Base-by-base conservation (phyloP, 176 grass and related monocot species). In the Echinochloa phyllopogon region DNA sequence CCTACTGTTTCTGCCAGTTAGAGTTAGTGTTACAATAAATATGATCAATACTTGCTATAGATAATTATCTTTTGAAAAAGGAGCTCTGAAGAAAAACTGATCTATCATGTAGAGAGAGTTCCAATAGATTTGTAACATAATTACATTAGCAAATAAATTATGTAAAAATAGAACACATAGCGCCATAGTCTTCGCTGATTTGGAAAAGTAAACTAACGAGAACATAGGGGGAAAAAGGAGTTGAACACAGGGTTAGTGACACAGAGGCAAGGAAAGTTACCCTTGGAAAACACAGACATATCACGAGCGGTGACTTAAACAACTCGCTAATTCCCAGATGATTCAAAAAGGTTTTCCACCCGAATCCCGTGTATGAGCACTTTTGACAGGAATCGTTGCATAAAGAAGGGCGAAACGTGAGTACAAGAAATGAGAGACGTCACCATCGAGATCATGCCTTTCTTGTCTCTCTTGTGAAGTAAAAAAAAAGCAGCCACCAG, bases 371-470 rank as follows among this genome's bases (percentile, higher is more conserved):
- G 77, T 90, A 56, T n/a, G 53, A 59, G 69, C n/a, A 56, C 50
- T 67, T 85, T 20, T n/a, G 73, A 55, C 62, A 88, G 67, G 48
- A 79, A 83, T 67, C 18, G 76, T 36, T 59, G 61, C 64, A 77
- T 56, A 85, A 94, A 83, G 83, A 75, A 76, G 21, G 21, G 39
- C 44, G 55, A 57, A 55, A 70, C 71, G 39, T 67, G 75, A 80
- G 40, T 38, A 38, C 8, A 27, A 82, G 53, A 82, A 84, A 82
- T 69, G 66, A 81, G 77, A 78, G 58, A 45, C 50, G 87, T 88
- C 78, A 72, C 58, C 63, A 72, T 90, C 82, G 55, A 75, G 57
- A 90, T 86, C 83, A 88, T 60, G 73, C 29, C 70, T 84, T 89
- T 45, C 60, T 83, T 67, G 74, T 66, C 73, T 65, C 21, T 50